Base-by-base conservation (phyloP, 2,329 filamentous ascomycete species). In the Paecilomyces fulvus region DNA sequence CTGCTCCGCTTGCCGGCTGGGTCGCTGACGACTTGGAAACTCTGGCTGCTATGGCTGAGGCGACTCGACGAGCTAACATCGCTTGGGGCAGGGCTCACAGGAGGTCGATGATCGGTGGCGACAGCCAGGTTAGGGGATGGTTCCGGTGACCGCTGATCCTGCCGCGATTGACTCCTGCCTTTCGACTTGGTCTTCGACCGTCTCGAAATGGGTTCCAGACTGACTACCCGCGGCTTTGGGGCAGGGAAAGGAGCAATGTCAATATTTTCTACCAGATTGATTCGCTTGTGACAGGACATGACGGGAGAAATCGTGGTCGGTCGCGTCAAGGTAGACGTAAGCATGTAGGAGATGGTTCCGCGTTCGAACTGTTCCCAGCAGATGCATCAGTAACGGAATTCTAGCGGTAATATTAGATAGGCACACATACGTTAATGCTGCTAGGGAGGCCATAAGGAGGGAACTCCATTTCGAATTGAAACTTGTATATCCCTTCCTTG, bases 261-360 rank as follows among this genome's bases (percentile, higher is more conserved):
- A 53, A 97, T 86, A 58, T 83, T 85, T 71, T 96, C 90, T 31
- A 89, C 77, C 7, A 96, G 77, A 58, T 86, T 84, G 21, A 99
- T 80, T 66, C 91, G 92, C 59, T 85, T 83, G 63, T 95, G 90
- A 73, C 89, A 94, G 33, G 84, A 88, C 9, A 86, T 81, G 2
- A 87, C 91, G 1, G 92, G 87, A 12, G 87, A 82, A 59, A 96
- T 95, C 5, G 91, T 86, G 0, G 89, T 94, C 20, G 94, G 92
- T 56, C 91, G 85, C 20, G 92, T 97, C 56, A 97, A 73, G 8
- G 91, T 96, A 30, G 92, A 88, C 5, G 90, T 92, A 64, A 97
- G 83, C 76, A 92, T 85, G 74, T 97, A 99, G 20, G 88, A 87
- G 65, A 99, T 90, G 1, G 90, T 92, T 33, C 94, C 94, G 68